These are phyloP conservation scores for Candolleomyces eurysporus DNA, from an alignment of 768 basidiomycete species.

Conservation along the genomic window DNA sequence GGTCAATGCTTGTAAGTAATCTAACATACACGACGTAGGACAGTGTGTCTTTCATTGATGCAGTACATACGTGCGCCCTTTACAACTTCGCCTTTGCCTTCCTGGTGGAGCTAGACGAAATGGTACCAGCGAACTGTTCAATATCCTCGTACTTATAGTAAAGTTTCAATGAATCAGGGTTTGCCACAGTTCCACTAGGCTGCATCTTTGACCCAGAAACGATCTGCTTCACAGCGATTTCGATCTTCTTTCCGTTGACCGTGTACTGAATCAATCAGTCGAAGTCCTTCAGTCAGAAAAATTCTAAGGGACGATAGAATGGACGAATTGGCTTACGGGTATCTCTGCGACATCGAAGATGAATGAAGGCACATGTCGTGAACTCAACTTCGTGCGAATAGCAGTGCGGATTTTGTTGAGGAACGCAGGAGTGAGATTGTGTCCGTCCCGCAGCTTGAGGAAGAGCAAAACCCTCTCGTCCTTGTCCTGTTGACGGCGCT, in stretches of 20 bases:
- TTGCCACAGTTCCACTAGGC: constrained; percentile 75
- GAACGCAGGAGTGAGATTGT: constrained; percentile 42
- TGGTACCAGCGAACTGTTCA: constrained; percentile 23
- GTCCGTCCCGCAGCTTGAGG: constrained; percentile 56
- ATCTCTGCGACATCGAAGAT: constrained; percentile 66
- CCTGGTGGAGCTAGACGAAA: background rate
- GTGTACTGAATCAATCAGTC: constrained; percentile 52
- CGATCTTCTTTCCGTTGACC: constrained; percentile 76
- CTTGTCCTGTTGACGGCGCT: constrained; percentile 54
- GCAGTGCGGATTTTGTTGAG: constrained; percentile 49
- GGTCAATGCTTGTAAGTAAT: too few species aligned
- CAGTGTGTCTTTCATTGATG: background rate
- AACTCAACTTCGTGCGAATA: constrained; percentile 60
- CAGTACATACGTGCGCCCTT: background rate
- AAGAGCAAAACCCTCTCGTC: constrained; percentile 80
- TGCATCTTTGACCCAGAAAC: constrained; percentile 62
- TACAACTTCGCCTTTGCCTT: constrained; percentile 15
- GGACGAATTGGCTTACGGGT: constrained; percentile 46
- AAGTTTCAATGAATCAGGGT: constrained; percentile 61
- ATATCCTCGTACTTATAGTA: constrained; percentile 65
- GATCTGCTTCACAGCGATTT: constrained; percentile 77
- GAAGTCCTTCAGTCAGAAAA: background rate
- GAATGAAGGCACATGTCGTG: constrained; percentile 72
- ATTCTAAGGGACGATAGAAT: background rate
- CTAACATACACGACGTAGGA: background rate